Conservation (phyloP, 1,284 basidiomycete species). For the Cutaneotrichosporon sp. region DNA sequence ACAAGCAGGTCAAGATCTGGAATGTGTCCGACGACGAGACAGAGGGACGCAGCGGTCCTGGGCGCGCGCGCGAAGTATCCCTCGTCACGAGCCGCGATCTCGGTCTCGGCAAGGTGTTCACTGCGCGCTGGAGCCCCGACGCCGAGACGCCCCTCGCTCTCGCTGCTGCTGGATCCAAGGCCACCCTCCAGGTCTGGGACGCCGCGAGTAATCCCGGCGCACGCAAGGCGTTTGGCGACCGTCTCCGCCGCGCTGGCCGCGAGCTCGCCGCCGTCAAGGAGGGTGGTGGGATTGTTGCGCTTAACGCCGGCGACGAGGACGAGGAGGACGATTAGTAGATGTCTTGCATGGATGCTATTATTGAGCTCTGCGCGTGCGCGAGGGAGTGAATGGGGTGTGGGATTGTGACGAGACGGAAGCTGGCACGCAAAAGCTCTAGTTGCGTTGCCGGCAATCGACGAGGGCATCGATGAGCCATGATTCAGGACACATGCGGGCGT, state of each 20-base stretch:
- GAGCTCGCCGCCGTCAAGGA: conserved; percentile 56
- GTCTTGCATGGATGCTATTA: no score
- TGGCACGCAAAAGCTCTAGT: no score
- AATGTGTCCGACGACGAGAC: conserved; percentile 67
- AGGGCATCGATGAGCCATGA: no score
- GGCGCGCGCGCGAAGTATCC: conserved; percentile 67
- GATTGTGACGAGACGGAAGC: no score
- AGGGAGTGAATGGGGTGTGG: no score
- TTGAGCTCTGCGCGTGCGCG: no score
- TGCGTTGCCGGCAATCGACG: no score
- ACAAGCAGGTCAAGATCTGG: conserved; percentile 94
- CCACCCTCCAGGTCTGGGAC: conserved; percentile 92
- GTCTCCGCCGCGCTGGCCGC: conserved; percentile 65
- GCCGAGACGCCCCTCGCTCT: conserved; percentile 74
- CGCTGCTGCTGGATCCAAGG: conserved; percentile 88
- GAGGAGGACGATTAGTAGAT: conserved; percentile 59
- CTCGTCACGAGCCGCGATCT: conserved; percentile 84
- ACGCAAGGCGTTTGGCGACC: conserved; percentile 68
- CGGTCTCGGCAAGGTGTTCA: conserved; percentile 95
- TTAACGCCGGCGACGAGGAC: conserved; percentile 61
- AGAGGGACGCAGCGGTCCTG: conserved; percentile 47
- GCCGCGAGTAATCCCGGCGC: conserved; percentile 70
- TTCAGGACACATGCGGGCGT: no score
- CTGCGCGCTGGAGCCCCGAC: conserved; percentile 83
- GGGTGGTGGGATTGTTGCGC: conserved; percentile 62